Percentiles rank a stretch among this genome's conserved stretches.
phyloP scores from a whole-genome alignment of 495 filamentous ascomycete genomes.

The Penicillium tannophilum region DNA sequence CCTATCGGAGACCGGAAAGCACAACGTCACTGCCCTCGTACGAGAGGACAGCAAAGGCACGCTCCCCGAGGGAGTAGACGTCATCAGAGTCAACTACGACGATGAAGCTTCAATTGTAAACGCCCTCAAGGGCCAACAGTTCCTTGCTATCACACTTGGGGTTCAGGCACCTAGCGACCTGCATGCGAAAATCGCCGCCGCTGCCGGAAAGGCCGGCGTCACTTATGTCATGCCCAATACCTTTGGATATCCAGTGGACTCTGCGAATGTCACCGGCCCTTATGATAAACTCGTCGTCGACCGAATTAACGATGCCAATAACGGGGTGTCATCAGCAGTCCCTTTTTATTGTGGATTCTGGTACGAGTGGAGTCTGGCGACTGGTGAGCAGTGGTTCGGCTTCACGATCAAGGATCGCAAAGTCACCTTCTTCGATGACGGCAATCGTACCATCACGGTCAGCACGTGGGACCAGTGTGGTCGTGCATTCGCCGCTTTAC shows the following conservation, averaged over 20 bases:
- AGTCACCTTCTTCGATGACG: constrained; percentile 54
- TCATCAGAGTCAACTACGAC: constrained; percentile 51
- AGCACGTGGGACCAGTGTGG: constrained; percentile 51
- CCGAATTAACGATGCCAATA: constrained; percentile 37
- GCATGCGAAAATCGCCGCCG: constrained; percentile 53
- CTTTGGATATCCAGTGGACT: constrained; percentile 46
- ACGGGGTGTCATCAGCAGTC: constrained; percentile 50
- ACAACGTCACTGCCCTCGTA: constrained; percentile 56
- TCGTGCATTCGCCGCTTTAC: constrained; percentile 42
- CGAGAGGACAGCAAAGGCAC: constrained; percentile 43
- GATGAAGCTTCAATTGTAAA: constrained; percentile 43
- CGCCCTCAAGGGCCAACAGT: constrained; percentile 54
- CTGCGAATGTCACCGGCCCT: constrained; percentile 26
- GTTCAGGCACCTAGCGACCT: constrained; percentile 41
- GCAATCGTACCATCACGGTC: constrained; percentile 37
- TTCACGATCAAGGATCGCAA: constrained; percentile 45
- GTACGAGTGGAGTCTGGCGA: constrained; percentile 54
- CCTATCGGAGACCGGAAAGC: constrained; percentile 50
- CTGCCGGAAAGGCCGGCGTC: constrained; percentile 63
- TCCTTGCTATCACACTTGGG: constrained; percentile 60
- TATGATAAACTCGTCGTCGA: not conserved
- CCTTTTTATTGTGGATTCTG: constrained; percentile 51
- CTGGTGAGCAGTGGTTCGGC: constrained; percentile 40
- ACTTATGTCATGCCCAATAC: constrained; percentile 64
- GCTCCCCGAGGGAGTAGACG: constrained; percentile 45